Base-by-base conservation (phyloP, 371 early-diverging fungal species). In the Basidiobolus meristosporus region DNA sequence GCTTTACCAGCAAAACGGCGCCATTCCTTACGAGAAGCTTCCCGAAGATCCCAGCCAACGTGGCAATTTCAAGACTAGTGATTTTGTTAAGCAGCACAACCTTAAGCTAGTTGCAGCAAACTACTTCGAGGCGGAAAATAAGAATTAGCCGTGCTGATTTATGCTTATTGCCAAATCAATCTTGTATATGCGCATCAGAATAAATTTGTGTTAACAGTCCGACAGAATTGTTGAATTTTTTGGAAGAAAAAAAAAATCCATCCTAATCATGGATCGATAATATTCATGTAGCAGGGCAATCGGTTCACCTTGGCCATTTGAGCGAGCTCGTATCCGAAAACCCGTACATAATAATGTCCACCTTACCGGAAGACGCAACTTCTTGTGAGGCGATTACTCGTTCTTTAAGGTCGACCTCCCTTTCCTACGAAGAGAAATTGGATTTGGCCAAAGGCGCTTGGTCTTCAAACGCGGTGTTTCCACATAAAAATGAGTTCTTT, bases 41-140 rank as follows among this genome's bases (percentile, higher is more conserved):
- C 36, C 46, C 26, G 26, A 26, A 9, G 26, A 26, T 16, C 46
- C 43, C 10, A 23, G 41, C 44, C 30, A 43, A 42, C 59, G 72
- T 19, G 30, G 43, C 3, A 35, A 36, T 7, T 73, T 68, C 48
- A 61, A 66, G 40, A 48, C 63, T 3, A 46, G 51, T 6, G 39
- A 56, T 10, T 73, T 69, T 51, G 58, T 63, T 3, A 31, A 46
- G 21, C 51, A 62, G 10, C 47, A 68, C 15, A 45, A 57, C 2
- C 51, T 76, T 9, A 56, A 62, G 19, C 47, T 73, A 1, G 55
- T 70, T 10, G 62, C 63, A 19, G 66, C 51, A 44, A 73, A 73
- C 40, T 73, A 57, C 48, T 76, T 68, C 46, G 43, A 57, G 17
- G 60, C 61, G 20, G 59, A 61, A 37, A 52, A 51, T 38, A 38